Percentiles rank a stretch among this genome's conserved stretches.
These are phyloP conservation scores for Didymella segeticola DNA, from an alignment of 2,329 filamentous ascomycete species.

Conservation along the genomic window DNA sequence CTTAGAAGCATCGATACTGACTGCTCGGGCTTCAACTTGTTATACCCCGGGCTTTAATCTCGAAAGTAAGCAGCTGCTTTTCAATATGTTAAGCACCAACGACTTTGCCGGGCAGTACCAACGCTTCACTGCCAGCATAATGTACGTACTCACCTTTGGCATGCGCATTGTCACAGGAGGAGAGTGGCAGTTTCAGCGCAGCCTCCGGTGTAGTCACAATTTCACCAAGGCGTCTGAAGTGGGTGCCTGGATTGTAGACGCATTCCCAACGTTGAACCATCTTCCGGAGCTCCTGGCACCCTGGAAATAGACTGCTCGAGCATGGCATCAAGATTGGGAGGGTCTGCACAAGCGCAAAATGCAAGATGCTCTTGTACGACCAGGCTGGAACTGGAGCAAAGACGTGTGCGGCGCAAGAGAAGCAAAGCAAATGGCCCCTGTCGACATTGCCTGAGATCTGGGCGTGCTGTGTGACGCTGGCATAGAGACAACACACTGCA, in stretches of 20 bases:
- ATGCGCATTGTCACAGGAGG: not conserved
- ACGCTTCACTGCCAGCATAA: not conserved
- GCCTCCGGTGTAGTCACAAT: not conserved
- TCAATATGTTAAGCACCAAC: not conserved
- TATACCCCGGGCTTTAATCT: not conserved
- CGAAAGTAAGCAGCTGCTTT: not conserved
- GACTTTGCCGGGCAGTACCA: not conserved
- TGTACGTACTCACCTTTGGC: not conserved
- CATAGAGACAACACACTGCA: conserved; percentile 24
- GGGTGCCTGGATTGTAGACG: conserved; percentile 50
- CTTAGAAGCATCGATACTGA: not conserved
- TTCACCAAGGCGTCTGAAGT: not conserved
- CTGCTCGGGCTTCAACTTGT: not conserved
- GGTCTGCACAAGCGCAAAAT: conserved; percentile 25
- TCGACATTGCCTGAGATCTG: conserved; percentile 25
- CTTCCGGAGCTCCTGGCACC: conserved; percentile 47
- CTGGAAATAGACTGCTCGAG: conserved; percentile 33
- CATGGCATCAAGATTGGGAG: conserved; percentile 13
- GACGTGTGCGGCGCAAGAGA: conserved; percentile 21
- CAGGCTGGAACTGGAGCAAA: conserved; percentile 32
- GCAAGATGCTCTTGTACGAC: conserved; percentile 10
- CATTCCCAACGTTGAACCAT: conserved; percentile 51
- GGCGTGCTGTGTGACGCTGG: conserved; percentile 30
- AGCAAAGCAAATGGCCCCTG: conserved; percentile 11
- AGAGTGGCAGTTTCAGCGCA: not conserved